These are phyloP conservation scores for Russula virescens DNA, from an alignment of 768 basidiomycete species.

Conservation along the genomic window DNA sequence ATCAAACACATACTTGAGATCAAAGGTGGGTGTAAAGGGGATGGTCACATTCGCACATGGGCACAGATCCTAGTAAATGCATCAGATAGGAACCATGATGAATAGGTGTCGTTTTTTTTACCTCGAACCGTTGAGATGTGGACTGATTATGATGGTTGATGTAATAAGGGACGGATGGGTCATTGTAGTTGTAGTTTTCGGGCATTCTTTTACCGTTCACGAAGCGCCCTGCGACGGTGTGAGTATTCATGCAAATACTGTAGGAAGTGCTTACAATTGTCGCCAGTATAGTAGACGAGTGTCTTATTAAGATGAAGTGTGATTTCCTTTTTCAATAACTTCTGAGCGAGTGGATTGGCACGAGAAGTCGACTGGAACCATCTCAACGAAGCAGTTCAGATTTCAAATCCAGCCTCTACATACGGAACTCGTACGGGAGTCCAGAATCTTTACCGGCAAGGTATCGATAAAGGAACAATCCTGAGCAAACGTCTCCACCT, in stretches of 20 bases:
- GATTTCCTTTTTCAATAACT: constrained; percentile 51
- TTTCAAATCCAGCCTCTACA: not conserved
- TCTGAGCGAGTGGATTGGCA: constrained; percentile 52
- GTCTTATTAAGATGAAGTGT: constrained; percentile 35
- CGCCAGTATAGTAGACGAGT: constrained; percentile 42
- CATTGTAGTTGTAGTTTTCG: constrained; percentile 29
- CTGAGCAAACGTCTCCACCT: constrained; percentile 58
- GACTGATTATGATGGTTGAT: constrained; percentile 30
- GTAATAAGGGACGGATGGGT: constrained; percentile 26
- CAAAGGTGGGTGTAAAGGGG: constrained; percentile 14
- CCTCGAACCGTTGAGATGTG: constrained; percentile 34
- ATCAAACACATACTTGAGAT: constrained; percentile 12
- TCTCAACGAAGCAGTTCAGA: constrained; percentile 29
- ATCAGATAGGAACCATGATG: not conserved
- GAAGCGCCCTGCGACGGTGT: constrained; percentile 28
- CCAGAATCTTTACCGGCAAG: constrained; percentile 46
- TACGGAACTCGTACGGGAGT: constrained; percentile 40
- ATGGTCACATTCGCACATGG: constrained; percentile 25
- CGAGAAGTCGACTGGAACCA: constrained; percentile 53
- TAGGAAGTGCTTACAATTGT: constrained; percentile 42
- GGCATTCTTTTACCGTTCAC: constrained; percentile 31
- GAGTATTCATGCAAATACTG: not conserved
- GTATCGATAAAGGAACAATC: constrained; percentile 53
- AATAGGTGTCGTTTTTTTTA: constrained; percentile 18
- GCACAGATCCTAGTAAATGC: constrained; percentile 32